phyloP scores from a whole-genome alignment of 768 basidiomycete species.

The Kondoa subrosea region DNA sequence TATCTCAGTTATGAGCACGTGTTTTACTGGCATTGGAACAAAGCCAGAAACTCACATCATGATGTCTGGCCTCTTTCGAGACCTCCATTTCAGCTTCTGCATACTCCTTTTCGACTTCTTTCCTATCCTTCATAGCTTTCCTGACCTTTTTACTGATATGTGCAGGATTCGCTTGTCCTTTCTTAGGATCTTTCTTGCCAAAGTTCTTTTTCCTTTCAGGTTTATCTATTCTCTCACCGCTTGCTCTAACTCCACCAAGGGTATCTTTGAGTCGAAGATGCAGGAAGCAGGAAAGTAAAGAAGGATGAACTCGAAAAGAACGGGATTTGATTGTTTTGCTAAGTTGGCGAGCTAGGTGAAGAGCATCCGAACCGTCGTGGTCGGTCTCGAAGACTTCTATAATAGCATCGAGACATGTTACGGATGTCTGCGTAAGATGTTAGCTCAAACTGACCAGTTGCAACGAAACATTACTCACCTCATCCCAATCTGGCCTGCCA shows the following conservation, averaged over 20 bases:
- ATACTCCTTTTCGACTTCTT: constrained; percentile 79
- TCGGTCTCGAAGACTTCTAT: constrained; percentile 70
- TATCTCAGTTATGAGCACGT: neutral
- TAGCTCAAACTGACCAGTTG: neutral
- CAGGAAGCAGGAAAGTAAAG: constrained; percentile 66
- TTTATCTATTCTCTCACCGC: constrained; percentile 39
- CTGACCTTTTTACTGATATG: constrained; percentile 63
- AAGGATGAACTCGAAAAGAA: constrained; percentile 72
- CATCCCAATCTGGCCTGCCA: constrained; percentile 75
- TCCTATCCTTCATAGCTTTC: constrained; percentile 68
- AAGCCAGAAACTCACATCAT: constrained; percentile 39
- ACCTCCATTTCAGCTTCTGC: constrained; percentile 86
- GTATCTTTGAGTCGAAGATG: constrained; percentile 75
- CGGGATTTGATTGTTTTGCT: constrained; percentile 94
- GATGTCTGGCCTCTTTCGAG: constrained; percentile 72
- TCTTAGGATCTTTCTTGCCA: constrained; percentile 44
- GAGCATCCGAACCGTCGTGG: constrained; percentile 57
- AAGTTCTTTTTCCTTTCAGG: constrained; percentile 27
- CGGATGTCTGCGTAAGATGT: constrained; percentile 47
- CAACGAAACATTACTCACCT: constrained; percentile 40
- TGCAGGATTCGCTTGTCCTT: constrained; percentile 49
- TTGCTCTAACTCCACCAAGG: constrained; percentile 54
- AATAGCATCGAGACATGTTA: constrained; percentile 64
- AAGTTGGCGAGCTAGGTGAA: constrained; percentile 73
- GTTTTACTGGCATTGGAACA: neutral